Base-by-base conservation (phyloP, 83 land plant genomes). In the Picea mariana region DNA sequence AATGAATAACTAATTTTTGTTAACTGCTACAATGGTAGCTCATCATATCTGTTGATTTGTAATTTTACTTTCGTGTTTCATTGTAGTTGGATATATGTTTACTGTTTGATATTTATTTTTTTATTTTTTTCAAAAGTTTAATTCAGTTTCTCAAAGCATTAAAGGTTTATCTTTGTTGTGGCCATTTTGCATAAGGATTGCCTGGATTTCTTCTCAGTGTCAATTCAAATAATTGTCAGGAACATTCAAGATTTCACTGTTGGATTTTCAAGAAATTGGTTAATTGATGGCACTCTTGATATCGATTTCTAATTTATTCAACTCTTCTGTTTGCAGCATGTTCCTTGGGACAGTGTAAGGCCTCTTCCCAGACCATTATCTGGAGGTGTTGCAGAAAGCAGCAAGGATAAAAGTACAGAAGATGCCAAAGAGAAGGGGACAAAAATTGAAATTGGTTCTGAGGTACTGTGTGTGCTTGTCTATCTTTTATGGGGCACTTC, bases 361-460 rank as follows among this genome's bases (percentile, higher is more conserved):
- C 76, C 55, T 20, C 76, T 72, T 72, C 76, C 76, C 21, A 72
- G 76, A 38, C 76, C 76, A 8, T 72, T 72, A 72, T 72, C 76
- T 40, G 21, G 55, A 18, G 76, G 76, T n/a, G 55, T n/a, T 20
- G 55, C 76, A 20, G 76, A 72, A 72, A 44, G 76, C 23, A 72
- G 21, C n/a, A 49, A 72, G 76, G 76, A 72, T 40, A 72, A 20
- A 42, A 44, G 52, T 72, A 72, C 52, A 72, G 76, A 72, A 72
- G 55, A 72, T 72, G 76, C 47, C 5, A 72, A 72, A 42, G 20
- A 72, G 49, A 3, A 72, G 20, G 20, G 44, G n/a, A 72, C 21
- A 42, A 49, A 72, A 72, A 8, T 44, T 72, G 76, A 72, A 72
- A 44, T 6, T n/a, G 9, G n/a, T 49, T 44, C n/a, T 72, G 76